Evolutionary conservation across 768 basidiomycete genomes (phyloP), one percentile per base, ranked within the genome.

Genomic region (Mycena haematopus): DNA sequence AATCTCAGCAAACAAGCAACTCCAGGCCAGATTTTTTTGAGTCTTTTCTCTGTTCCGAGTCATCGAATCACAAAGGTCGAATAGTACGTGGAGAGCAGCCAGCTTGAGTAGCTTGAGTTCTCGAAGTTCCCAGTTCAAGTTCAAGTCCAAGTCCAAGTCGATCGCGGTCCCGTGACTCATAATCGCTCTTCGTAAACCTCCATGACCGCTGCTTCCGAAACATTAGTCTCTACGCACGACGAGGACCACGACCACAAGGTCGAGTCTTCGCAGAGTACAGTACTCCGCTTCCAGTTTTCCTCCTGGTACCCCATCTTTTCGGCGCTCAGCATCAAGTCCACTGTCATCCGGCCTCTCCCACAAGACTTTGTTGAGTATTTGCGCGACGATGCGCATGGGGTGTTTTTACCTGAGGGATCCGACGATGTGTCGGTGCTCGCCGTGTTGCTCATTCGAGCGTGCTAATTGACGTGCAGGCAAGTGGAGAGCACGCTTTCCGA

Each of bases 251-350:
- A 31, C 9, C n/a, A n/a, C n/a, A n/a, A n/a, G n/a, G n/a, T n/a
- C n/a, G 29, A 31, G 29, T 31, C 9, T 31, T 31, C 29, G 4
- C 29, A 4, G 9, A 31, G 29, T 31, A 31, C 29, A 31, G 29
- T 31, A 31, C 29, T 31, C 4, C 29, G 29, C 4, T 95, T 92
- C 71, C 92, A 93, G 58, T 91, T 92, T 68, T 94, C 93, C 1
- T 84, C 85, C 2, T 96, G 95, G 95, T 93, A 93, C 70, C 86
- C 92, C 6, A 71, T 67, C 9, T 95, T 92, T 72, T 77, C 86
- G 11, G 74, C 77, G 9, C 69, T 85, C 27, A 87, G 85, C 53
- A 86, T 92, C 67, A 90, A 85, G 73, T 91, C 90, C 9, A 93
- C 84, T 10, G 77, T 93, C 55, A 85, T 95, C 65, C 85, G 82